A percentile compares a stretch with the other conserved stretches of the same genome.
These are phyloP conservation scores for Hordeum marinum DNA, from an alignment of 176 grass and related monocot species.

Conservation along the genomic window DNA sequence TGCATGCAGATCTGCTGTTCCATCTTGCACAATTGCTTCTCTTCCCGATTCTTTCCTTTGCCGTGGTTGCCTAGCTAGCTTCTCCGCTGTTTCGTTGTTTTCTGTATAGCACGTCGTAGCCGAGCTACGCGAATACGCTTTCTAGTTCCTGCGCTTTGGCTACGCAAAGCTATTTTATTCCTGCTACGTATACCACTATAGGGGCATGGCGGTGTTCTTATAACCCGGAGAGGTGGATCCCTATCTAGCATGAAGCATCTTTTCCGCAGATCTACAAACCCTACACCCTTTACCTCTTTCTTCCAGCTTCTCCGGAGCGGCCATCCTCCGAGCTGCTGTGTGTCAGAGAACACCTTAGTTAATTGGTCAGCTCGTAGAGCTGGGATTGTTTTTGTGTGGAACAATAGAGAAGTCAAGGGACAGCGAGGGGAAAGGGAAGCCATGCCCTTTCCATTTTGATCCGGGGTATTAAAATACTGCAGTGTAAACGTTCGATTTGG, in stretches of 20 bases:
- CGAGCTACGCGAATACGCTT: not conserved
- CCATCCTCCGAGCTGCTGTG: constrained; percentile 16
- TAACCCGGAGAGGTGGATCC: constrained; percentile 38
- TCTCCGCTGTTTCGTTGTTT: constrained; percentile 18
- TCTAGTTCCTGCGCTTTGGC: constrained; percentile 3
- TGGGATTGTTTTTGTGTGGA: not conserved
- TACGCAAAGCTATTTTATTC: constrained; percentile 39
- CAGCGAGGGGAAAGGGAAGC: constrained; percentile 16
- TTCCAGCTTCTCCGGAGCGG: constrained; percentile 38
- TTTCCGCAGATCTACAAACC: constrained; percentile 45
- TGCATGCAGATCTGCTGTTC: not conserved
- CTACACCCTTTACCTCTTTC: constrained; percentile 40
- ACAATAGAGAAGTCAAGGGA: constrained; percentile 5
- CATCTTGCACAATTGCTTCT: not conserved
- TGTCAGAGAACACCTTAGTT: constrained; percentile 31
- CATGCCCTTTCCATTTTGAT: constrained; percentile 48
- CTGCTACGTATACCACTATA: constrained; percentile 15
- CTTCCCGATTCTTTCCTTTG: not conserved
- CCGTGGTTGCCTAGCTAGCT: not conserved
- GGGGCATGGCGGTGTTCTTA: constrained; percentile 45
- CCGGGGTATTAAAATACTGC: constrained; percentile 12
- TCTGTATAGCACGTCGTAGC: not conserved
- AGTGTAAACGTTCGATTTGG: not conserved
- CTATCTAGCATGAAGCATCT: constrained; percentile 33
- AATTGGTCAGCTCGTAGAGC: not conserved